Evolutionary conservation across 345 rosid genomes (phyloP), one percentile per base, ranked within the genome.

Genomic region (Mallotus nudiflorus): DNA sequence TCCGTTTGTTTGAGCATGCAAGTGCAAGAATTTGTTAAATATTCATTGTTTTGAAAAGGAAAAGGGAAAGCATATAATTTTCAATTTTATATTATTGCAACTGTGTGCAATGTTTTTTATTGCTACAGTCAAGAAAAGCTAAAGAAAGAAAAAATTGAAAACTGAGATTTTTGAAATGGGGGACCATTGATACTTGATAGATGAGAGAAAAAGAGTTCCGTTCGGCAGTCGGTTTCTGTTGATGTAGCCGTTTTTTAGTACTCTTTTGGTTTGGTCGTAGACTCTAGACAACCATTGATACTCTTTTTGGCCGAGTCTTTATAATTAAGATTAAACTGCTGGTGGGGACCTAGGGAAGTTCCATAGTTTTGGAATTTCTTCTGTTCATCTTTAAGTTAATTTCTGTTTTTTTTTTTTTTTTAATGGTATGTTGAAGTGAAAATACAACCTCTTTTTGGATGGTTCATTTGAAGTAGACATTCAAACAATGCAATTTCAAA

Each of bases 1-100:
- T 74, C 85, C 68, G 67, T 80, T 82, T 75, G 78, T 78, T 71
- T 69, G 66, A 75, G 74, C 65, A 68, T 72, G 82, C 68, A 77
- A 62, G 25, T 63, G 52, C 58, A 45, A 20, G 18, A 51, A 54
- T 25, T 28, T 53, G n/a, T 66, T 59, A 35, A 59, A 59, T 35
- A 49, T 57, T 42, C 54, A 16, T 64, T 8, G 16, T 9, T 54
- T 45, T 5, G 9, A 16, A 2, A 7, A 25, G n/a, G n/a, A n/a
- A n/a, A n/a, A n/a, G n/a, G n/a, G n/a, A n/a, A n/a, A n/a, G n/a
- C n/a, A n/a, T n/a, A n/a, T n/a, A n/a, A n/a, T n/a, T n/a, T n/a
- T n/a, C n/a, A n/a, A n/a, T 42, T 58, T 56, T 61, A 45, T 42
- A 4, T n/a, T 22, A 40, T 63, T 59, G 63, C 25, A 22, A 40